These are phyloP conservation scores for Chloris gayana DNA, from an alignment of 176 grass and related monocot genomes.

Conservation along the genomic window DNA sequence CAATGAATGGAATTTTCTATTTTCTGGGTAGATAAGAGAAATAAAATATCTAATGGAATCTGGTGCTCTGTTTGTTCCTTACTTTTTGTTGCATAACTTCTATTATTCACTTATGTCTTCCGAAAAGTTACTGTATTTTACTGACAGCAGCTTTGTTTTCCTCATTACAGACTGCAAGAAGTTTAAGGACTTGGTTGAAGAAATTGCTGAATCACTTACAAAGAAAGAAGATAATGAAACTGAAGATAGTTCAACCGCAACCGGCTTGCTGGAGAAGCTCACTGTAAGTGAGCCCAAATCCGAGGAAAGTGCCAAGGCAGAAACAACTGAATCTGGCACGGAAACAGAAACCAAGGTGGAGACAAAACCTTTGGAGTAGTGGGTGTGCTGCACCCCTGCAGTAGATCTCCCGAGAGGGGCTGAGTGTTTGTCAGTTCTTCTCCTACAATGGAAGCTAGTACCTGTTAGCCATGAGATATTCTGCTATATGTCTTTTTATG, in stretches of 20 bases:
- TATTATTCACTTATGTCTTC: background rate
- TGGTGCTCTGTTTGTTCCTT: background rate
- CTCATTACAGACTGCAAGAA: conserved; percentile 66
- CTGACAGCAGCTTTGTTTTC: conserved; percentile 22
- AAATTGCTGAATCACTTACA: conserved; percentile 51
- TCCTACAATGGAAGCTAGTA: conserved; percentile 1
- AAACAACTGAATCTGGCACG: conserved; percentile 24
- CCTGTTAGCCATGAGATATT: conserved; percentile 30
- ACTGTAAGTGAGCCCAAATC: conserved; percentile 52
- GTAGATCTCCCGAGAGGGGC: background rate
- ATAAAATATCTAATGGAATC: background rate
- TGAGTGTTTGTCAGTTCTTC: conserved; percentile 15
- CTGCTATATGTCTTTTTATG: conserved; percentile 22
- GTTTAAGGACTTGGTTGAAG: conserved; percentile 65
- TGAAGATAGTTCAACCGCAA: conserved; percentile 39
- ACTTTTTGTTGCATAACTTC: background rate
- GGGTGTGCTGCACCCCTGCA: background rate
- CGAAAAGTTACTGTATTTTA: conserved; percentile 29
- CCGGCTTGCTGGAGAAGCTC: conserved; percentile 60
- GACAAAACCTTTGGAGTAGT: conserved; percentile 30
- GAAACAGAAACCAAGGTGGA: conserved; percentile 28
- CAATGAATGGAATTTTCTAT: background rate
- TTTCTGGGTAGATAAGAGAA: background rate
- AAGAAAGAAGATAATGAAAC: conserved; percentile 43
- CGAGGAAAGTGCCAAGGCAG: conserved; percentile 21